Percentiles rank a stretch among this genome's conserved stretches.
These are phyloP conservation scores for Gardenia jasminoides DNA, from an alignment of 257 asterid species.

Conservation along the genomic window DNA sequence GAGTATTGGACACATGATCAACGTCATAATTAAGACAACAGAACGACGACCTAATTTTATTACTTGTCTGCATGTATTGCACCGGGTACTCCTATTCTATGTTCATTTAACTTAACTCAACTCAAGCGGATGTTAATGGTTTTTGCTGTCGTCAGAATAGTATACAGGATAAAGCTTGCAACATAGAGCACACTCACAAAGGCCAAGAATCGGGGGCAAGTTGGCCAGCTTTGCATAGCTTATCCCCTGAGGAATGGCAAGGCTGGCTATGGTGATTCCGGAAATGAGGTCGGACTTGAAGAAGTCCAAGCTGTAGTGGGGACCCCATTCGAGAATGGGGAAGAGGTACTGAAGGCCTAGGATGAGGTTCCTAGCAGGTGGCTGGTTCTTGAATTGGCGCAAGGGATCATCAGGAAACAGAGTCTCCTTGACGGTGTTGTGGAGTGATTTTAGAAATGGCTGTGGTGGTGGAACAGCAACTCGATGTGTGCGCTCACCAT, in stretches of 20 bases:
- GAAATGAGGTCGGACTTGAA: constrained; percentile 73
- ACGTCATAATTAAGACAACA: too few relatives aligned
- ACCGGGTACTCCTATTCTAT: neutral
- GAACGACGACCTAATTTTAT: too few relatives aligned
- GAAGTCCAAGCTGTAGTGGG: constrained; percentile 51
- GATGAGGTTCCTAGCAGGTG: constrained; percentile 37
- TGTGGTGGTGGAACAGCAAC: constrained; percentile 74
- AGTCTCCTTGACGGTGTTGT: constrained; percentile 66
- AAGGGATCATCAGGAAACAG: constrained; percentile 90
- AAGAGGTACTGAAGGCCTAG: constrained; percentile 72
- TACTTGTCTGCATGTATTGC: too few relatives aligned
- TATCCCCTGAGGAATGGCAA: constrained; percentile 96
- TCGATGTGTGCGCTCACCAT: constrained; percentile 27
- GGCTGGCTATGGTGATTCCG: constrained; percentile 95
- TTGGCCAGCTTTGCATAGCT: constrained; percentile 94
- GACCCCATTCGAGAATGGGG: constrained; percentile 91
- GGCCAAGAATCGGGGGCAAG: constrained; percentile 89
- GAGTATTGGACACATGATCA: neutral
- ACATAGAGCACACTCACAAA: constrained; percentile 49
- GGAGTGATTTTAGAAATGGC: constrained; percentile 56
- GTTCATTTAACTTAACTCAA: neutral
- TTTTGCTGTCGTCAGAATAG: neutral
- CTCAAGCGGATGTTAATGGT: neutral
- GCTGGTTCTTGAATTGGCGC: constrained; percentile 84
- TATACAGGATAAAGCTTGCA: neutral